Evolutionary conservation across 2,329 filamentous ascomycete genomes (phyloP), one percentile per base, ranked within the genome.

Genomic region (Pseudogymnoascus sp.): DNA sequence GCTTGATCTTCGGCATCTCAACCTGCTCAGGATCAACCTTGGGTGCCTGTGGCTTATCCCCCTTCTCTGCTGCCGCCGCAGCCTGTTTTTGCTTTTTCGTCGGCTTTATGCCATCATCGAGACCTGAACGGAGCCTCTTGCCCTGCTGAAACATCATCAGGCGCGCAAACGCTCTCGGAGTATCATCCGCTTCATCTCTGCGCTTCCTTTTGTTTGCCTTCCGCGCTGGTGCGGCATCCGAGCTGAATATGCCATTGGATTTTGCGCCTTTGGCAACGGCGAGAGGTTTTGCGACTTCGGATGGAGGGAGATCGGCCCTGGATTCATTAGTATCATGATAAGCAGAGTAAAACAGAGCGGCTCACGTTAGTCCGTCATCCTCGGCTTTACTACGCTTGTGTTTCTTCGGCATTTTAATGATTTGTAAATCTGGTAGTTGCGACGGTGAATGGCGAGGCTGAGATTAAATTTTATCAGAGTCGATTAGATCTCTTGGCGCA

Each of bases 141-240:
- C 84, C 81, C 14, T 78, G 75, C 41, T 87, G 83, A 67, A 86
- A 83, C 35, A 89, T 85, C 89, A 97, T 94, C 65, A 97, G 77
- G 11, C 92, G 86, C 65, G 85, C 84, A 75, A 99, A 99, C 1
- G 89, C 91, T 68, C 91, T 89, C 0, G 94, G 94, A 1, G 90
- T 92, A 76, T 97, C 94, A 73, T 96, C 87, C 31, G 73, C 74
- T 60, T 73, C 69, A 49, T 66, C 70, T 35, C 72, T 73, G 64
- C 76, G 72, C 76, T 80, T 86, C 76, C 76, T 77, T 72, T 74
- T 80, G 69, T 77, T 83, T 70, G 67, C 73, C 43, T 68, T 73
- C 63, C 61, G 49, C 7, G 63, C 62, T 66, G 69, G 64, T 65
- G 69, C 65, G 55, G 65, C 70, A 61, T 72, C 69, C 61, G 71